Evolutionary conservation across 2,329 filamentous ascomycete genomes (phyloP).

Genomic region (Xylaria sp.): DNA sequence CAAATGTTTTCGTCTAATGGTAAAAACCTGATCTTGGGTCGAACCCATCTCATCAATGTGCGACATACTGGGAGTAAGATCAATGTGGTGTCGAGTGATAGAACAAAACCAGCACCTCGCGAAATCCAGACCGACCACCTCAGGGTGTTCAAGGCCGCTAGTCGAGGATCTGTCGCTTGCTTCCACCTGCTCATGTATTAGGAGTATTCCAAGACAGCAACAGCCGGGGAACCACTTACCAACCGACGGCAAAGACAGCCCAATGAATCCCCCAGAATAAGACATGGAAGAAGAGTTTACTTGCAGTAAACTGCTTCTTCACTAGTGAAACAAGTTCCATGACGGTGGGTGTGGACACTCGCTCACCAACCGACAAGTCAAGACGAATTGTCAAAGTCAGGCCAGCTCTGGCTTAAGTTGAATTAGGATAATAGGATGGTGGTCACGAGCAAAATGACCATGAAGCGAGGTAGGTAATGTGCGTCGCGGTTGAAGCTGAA

Average conservation of each 20-base stretch:
- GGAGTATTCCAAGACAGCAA: neutral
- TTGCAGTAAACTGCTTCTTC: constrained; percentile 60
- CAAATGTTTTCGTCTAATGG: constrained; percentile 95
- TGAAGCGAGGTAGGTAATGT: constrained; percentile 14
- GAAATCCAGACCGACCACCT: constrained; percentile 93
- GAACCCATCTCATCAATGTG: constrained; percentile 75
- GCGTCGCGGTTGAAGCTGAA: constrained; percentile 1
- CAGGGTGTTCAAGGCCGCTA: constrained; percentile 75
- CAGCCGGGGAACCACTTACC: constrained; percentile 49
- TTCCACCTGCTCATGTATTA: constrained; percentile 57
- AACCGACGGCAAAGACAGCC: constrained; percentile 76
- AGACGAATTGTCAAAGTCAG: constrained; percentile 47
- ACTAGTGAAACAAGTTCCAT: constrained; percentile 38
- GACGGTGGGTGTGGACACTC: constrained; percentile 33
- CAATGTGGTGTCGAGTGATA: constrained; percentile 78
- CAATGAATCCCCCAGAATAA: constrained; percentile 77
- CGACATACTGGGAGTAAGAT: constrained; percentile 94
- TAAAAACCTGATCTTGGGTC: constrained; percentile 81
- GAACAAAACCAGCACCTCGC: constrained; percentile 79
- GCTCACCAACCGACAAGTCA: constrained; percentile 29
- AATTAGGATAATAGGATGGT: constrained; percentile 15
- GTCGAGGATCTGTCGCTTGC: constrained; percentile 60
- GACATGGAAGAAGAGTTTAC: constrained; percentile 73
- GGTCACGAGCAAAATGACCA: constrained; percentile 18
- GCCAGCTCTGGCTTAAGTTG: constrained; percentile 37